Evolutionary conservation across 768 basidiomycete genomes (phyloP).

Genomic region (Amanita brunnescens): DNA sequence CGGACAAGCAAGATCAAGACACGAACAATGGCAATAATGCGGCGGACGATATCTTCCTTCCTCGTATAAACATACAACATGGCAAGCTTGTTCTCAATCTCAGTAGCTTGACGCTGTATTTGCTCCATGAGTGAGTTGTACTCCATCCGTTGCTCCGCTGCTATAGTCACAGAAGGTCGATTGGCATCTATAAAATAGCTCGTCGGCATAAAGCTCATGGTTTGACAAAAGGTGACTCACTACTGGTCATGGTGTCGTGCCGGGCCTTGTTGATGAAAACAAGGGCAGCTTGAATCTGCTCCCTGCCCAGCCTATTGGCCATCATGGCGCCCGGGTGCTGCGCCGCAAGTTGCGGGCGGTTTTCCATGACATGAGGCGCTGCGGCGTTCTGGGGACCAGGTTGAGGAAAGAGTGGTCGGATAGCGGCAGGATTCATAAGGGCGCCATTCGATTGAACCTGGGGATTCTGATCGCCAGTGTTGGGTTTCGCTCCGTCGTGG

Average conservation of each 20-base stretch:
- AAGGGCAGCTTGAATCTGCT: constrained; percentile 23
- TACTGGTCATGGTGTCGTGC: constrained; percentile 23
- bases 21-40: constrained; percentile 48
- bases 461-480: background rate
- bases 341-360: background rate
- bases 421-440: constrained; percentile 1
- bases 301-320: constrained; percentile 16
- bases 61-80: constrained; percentile 38
- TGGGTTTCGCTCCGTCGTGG: constrained; percentile 3
- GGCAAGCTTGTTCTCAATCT: constrained; percentile 43
- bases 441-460: background rate
- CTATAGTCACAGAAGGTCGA: constrained; percentile 28
- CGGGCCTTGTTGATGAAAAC: constrained; percentile 24
- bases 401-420: background rate
- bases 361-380: background rate
- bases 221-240: constrained; percentile 11
- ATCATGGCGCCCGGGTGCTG: background rate
- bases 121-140: constrained; percentile 44
- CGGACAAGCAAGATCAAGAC: background rate
- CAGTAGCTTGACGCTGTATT: constrained; percentile 32
- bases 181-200: constrained; percentile 22
- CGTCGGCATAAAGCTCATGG: background rate
- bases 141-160: constrained; percentile 45
- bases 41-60: constrained; percentile 39
- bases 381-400: background rate